A percentile compares a stretch with the other conserved stretches of the same genome.
Evolutionary conservation across 371 early-diverging fungal species (phyloP).

Genomic region (Apophysomyces elegans): DNA sequence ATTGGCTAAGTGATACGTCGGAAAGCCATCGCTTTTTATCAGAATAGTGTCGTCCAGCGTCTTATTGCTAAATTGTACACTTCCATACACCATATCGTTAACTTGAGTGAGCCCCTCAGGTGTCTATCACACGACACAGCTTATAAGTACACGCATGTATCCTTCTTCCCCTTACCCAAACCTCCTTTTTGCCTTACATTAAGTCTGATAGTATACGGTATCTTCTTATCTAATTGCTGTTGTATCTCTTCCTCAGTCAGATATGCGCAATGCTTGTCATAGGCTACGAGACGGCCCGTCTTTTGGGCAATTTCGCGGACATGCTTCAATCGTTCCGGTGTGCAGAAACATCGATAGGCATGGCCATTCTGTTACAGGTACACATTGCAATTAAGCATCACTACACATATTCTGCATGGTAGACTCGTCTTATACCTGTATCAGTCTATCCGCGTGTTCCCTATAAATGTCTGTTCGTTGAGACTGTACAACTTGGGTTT

Average conservation of each 20-base stretch:
- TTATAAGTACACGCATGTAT: not conserved
- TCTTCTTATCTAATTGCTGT: constrained; percentile 53
- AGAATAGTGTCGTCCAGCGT: constrained; percentile 89
- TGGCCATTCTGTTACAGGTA: constrained; percentile 50
- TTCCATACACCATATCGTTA: constrained; percentile 82
- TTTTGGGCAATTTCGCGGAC: constrained; percentile 62
- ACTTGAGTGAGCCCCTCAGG: constrained; percentile 66
- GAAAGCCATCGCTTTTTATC: constrained; percentile 90
- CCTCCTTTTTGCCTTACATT: constrained; percentile 47
- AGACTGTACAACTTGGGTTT: constrained; percentile 54
- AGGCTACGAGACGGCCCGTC: constrained; percentile 66
- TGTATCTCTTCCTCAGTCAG: constrained; percentile 67
- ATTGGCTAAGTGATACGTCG: constrained; percentile 96
- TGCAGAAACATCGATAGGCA: constrained; percentile 94
- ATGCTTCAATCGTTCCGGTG: constrained; percentile 69
- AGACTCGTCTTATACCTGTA: constrained; percentile 47
- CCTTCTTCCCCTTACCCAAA: too few relatives aligned
- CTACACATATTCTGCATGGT: too few relatives aligned
- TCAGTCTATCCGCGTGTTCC: constrained; percentile 66
- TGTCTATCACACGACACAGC: constrained; percentile 36
- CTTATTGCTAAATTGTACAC: constrained; percentile 69
- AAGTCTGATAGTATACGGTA: constrained; percentile 76
- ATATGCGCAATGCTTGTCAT: constrained; percentile 83
- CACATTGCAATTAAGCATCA: too few relatives aligned
- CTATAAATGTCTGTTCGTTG: constrained; percentile 76